Evolutionary conservation across 306 rosid species (phyloP).

Genomic region (Ceratonia siliqua): DNA sequence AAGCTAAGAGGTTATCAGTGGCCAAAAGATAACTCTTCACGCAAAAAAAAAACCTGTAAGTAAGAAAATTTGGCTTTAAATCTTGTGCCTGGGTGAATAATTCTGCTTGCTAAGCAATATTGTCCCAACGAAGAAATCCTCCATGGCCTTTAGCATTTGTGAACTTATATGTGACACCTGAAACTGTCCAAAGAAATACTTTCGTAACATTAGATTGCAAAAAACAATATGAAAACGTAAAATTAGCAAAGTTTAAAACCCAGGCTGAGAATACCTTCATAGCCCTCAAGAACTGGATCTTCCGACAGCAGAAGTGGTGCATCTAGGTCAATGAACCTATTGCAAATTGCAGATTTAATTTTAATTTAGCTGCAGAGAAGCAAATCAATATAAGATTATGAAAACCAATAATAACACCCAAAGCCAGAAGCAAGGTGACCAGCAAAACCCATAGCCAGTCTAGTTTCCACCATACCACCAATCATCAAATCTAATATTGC

Average conservation of each 20-base stretch:
- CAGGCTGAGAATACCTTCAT: conserved; percentile 27
- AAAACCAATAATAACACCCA: neutral
- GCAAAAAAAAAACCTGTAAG: too few relatives aligned
- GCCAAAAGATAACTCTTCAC: too few relatives aligned
- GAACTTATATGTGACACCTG: conserved; percentile 17
- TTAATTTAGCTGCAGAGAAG: too few relatives aligned
- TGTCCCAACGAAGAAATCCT: conserved; percentile 25
- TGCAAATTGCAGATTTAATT: neutral
- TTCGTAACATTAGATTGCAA: neutral
- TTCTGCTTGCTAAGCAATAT: neutral
- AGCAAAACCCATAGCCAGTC: conserved; percentile 75
- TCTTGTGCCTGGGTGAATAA: too few relatives aligned
- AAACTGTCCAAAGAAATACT: neutral
- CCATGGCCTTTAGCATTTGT: conserved; percentile 23
- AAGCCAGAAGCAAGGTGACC: conserved; percentile 73
- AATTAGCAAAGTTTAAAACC: too few relatives aligned
- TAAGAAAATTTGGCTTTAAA: too few relatives aligned
- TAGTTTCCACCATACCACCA: conserved; percentile 78
- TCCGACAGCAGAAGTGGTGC: conserved; percentile 10
- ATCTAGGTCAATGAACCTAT: conserved; percentile 17
- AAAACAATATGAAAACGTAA: neutral
- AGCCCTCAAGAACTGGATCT: conserved; percentile 20
- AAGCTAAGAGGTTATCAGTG: too few relatives aligned
- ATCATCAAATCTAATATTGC: conserved; percentile 60
- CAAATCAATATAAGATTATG: too few relatives aligned